Evolutionary conservation across 768 basidiomycete genomes (phyloP).

Genomic region (Daedaleopsis sinensis): DNA sequence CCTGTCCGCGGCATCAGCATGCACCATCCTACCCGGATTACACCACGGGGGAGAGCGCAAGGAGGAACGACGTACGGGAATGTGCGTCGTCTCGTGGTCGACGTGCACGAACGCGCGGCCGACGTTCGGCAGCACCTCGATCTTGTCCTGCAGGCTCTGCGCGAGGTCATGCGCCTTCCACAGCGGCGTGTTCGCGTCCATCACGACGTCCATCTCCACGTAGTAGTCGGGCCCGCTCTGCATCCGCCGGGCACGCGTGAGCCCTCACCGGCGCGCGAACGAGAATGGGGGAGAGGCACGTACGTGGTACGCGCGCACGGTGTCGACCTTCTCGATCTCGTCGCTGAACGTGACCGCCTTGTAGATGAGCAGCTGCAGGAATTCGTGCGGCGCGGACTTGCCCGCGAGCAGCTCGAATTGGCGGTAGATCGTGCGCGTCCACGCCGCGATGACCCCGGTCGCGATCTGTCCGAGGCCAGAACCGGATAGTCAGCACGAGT

Average conservation of each 20-base stretch:
- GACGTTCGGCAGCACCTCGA: slow-evolving; percentile 88
- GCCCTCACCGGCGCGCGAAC: not conserved
- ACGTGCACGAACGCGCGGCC: slow-evolving; percentile 95
- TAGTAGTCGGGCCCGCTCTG: slow-evolving; percentile 67
- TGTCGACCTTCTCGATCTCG: slow-evolving; percentile 86
- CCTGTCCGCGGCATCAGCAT: slow-evolving; percentile 30
- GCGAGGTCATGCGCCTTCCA: slow-evolving; percentile 88
- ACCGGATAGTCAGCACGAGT: not conserved
- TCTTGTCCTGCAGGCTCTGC: slow-evolving; percentile 84
- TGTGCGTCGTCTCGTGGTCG: slow-evolving; percentile 90
- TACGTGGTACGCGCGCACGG: slow-evolving; percentile 91
- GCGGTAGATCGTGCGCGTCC: slow-evolving; percentile 73
- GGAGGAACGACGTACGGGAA: slow-evolving; percentile 42
- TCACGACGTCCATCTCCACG: slow-evolving; percentile 94
- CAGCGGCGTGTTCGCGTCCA: slow-evolving; percentile 85
- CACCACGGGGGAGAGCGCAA: not conserved
- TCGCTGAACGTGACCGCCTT: slow-evolving; percentile 89
- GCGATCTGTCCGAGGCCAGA: slow-evolving; percentile 57
- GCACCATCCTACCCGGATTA: not conserved
- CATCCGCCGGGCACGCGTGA: not conserved
- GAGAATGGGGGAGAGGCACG: slow-evolving; percentile 31
- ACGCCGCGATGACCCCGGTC: slow-evolving; percentile 76
- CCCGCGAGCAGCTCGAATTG: slow-evolving; percentile 91
- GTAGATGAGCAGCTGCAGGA: slow-evolving; percentile 89
- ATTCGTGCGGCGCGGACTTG: slow-evolving; percentile 89